These are phyloP conservation scores for Phytophthora ramorum DNA, from an alignment of 352 stramenopile species.

Conservation along the genomic window DNA sequence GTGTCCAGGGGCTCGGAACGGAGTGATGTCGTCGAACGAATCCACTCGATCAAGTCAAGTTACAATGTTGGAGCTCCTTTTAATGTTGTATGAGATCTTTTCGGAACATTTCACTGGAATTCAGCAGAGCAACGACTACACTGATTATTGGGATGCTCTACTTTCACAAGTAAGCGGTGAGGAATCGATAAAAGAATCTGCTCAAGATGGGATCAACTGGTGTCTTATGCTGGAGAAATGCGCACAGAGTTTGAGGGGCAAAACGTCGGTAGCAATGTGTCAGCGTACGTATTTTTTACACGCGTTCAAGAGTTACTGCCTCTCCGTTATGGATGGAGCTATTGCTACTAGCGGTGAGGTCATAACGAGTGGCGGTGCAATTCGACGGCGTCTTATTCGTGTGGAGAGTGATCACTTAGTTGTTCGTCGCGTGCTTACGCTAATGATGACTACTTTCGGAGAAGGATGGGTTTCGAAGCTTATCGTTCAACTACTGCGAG, in stretches of 20 bases:
- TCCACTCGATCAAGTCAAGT: neutral
- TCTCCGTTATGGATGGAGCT: conserved; percentile 25
- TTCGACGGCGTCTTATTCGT: conserved; percentile 23
- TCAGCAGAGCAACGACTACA: conserved; percentile 12
- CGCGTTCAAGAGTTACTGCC: conserved; percentile 39
- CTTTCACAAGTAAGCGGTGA: conserved; percentile 10
- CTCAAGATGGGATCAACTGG: conserved; percentile 36
- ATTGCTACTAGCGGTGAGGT: conserved; percentile 38
- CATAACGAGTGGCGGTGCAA: conserved; percentile 42
- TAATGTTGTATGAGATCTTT: conserved; percentile 38
- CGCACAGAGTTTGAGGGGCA: conserved; percentile 11
- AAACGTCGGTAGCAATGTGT: neutral
- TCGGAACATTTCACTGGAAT: neutral
- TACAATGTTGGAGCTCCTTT: conserved; percentile 27
- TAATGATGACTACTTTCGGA: conserved; percentile 35
- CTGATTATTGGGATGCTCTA: conserved; percentile 33
- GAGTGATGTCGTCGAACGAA: neutral
- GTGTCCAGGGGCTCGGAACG: neutral
- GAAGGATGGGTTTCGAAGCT: conserved; percentile 35
- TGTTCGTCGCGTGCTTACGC: conserved; percentile 29
- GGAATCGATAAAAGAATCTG: neutral
- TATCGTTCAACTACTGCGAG: conserved; percentile 28
- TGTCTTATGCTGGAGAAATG: conserved; percentile 39
- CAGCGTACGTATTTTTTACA: conserved; percentile 25
- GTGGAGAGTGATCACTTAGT: conserved; percentile 23